These are phyloP conservation scores for Hemisphaericaspora xylofermentans DNA, from an alignment of 1,139 yeast species.

Conservation along the genomic window DNA sequence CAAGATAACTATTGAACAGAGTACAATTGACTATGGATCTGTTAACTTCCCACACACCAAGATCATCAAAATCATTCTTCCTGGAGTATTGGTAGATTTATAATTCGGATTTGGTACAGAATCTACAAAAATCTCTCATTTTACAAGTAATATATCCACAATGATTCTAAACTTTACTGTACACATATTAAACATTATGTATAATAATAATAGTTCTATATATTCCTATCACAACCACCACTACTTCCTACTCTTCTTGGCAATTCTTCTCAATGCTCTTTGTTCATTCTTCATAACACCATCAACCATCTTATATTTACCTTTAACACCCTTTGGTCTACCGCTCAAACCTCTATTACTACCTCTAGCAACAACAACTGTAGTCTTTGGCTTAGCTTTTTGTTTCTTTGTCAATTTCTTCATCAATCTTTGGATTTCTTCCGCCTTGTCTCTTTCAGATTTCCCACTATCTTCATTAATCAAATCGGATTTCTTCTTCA, in stretches of 20 bases:
- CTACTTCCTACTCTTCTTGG: conserved; percentile 62
- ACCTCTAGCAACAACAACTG: conserved; percentile 89
- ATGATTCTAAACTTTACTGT: background rate
- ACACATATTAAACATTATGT: background rate
- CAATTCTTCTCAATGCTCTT: conserved; percentile 86
- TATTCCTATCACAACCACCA: background rate
- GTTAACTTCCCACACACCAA: no score
- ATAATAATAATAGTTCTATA: background rate
- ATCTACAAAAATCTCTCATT: no score
- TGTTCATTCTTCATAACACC: conserved; percentile 97
- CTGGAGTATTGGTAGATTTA: no score
- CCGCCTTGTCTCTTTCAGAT: conserved; percentile 92
- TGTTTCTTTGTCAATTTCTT: conserved; percentile 77
- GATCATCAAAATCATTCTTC: no score
- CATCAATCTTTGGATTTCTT: conserved; percentile 85
- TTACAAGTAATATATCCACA: no score
- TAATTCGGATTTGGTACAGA: no score
- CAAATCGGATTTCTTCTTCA: conserved; percentile 90
- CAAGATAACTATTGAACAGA: no score
- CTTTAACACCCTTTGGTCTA: conserved; percentile 95
- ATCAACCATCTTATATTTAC: conserved; percentile 98
- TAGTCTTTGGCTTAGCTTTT: conserved; percentile 75
- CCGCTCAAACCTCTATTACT: conserved; percentile 83
- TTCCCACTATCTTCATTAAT: conserved; percentile 86
- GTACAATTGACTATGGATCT: no score